Evolutionary conservation across 768 basidiomycete species (phyloP), one percentile per base, ranked within the genome.

Genomic region (Mycena olivaceomarginata): DNA sequence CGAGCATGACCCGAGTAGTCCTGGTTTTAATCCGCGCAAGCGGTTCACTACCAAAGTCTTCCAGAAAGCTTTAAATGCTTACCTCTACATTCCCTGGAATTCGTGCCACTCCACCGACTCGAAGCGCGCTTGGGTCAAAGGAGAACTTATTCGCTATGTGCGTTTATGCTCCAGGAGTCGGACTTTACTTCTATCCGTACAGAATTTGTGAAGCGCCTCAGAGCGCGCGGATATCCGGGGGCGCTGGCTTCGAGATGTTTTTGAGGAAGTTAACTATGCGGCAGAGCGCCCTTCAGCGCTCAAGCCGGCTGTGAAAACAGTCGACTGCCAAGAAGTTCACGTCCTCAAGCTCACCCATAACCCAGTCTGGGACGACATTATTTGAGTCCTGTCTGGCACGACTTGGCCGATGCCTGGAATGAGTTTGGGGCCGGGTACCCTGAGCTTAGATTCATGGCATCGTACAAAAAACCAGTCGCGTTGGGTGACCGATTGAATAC

Each of bases 341-440:
- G 76, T 77, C 51, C 76, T 77, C 70, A 77, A 77, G 53, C 69
- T 77, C 41, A 72, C 70, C 70, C 76, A 77, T 37, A 70, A 70
- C 37, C 68, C 59, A 63, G 59, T 46, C 25, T 75, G 74, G 74
- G 74, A 75, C 20, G 22, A 40, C 31, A 48, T 75, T 40, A 31
- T 16, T 74, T 74, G 51, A 13, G 41, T 7, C 65, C 51, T 0
- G 60, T 74, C 37, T 75, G 67, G 67, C 65, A 48, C 53, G 41
- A 67, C 25, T 31, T 75, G 31, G 66, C 40, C 5, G 67, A 75
- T 11, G 13, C 57, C 9, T 75, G 74, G 74, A 39, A 5, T 22
- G 37, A 39, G 60, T 22, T 31, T 2, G 67, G 68, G 60, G 20
- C 15, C 4, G 68, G 74, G 43, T 51, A 51, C n/a, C 46, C 74